Base-by-base conservation (phyloP, 176 grass and related monocot species). In the Juncus inflexus region DNA sequence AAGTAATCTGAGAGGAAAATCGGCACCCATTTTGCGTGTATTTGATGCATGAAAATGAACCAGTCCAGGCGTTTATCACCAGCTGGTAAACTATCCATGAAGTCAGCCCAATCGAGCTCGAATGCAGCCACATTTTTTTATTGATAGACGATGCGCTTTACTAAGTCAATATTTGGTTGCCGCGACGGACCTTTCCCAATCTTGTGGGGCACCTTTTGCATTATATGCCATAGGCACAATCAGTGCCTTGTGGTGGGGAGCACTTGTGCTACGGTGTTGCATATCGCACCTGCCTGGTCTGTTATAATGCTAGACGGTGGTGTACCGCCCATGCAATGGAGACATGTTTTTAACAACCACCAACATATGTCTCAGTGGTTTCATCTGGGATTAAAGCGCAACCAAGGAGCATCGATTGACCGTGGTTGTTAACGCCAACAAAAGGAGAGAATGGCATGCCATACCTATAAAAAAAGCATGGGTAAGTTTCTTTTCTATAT, bases 221-320 rank as follows among this genome's bases (percentile, higher is more conserved):
- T 74, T 16, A 95, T 87, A 77, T 89, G 68, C 51, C 73, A 62
- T 65, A 89, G 73, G 76, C 90, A 95, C 80, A 95, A 85, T 15
- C 90, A 79, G 56, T 95, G 79, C 10, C 61, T 61, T 64, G 72
- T 50, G 11, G 80, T 67, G 47, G 85, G 85, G 43, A 89, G 88
- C 43, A 94, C 82, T 52, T 79, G 81, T 75, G 77, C 64, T n/a
- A 89, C 58, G 77, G 84, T 78, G 76, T 76, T 79, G 7, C 76
- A 75, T 55, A 89, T 61, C 69, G 78, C 79, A n/a, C n/a, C 3
- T 95, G 79, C 76, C 82, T 40, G 84, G 78, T 56, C 72, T 14
- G 90, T 95, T 77, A 95, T 95, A 63, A 89, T 41, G 74, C 81
- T n/a, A n/a, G n/a, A n/a, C n/a, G n/a, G 85, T 81, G 85, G 64